These are phyloP conservation scores for Arabidopsis arenosa DNA, from an alignment of 345 rosid genomes.

Conservation along the genomic window DNA sequence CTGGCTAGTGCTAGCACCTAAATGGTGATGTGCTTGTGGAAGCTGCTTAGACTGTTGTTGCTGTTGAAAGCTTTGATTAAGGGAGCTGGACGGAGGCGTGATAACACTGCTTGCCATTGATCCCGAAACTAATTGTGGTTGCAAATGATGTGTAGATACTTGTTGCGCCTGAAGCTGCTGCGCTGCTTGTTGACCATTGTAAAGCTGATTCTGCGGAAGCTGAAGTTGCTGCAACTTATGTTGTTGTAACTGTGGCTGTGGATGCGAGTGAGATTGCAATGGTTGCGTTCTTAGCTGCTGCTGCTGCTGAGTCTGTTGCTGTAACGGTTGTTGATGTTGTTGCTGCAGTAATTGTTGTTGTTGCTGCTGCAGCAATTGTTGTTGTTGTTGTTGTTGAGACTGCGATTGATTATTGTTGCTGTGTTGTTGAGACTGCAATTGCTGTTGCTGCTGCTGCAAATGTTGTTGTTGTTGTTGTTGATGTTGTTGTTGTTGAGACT, in stretches of 20 bases:
- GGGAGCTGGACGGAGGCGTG: slow-evolving; percentile 33
- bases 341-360: slow-evolving; percentile 34
- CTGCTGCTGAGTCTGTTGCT: slow-evolving; percentile 39
- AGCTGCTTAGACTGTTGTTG: slow-evolving; percentile 42
- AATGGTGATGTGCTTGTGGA: slow-evolving; percentile 36
- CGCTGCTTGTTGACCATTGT: slow-evolving; percentile 36
- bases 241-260: slow-evolving; percentile 41
- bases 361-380: slow-evolving; percentile 17
- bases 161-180: slow-evolving; percentile 42
- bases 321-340: slow-evolving; percentile 44
- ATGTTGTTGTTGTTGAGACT: slow-evolving; percentile 42
- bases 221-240: slow-evolving; percentile 47
- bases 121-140: slow-evolving; percentile 43
- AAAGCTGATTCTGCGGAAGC: slow-evolving; percentile 53
- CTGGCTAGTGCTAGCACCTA: slow-evolving; percentile 45
- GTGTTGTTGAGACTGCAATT: slow-evolving; percentile 44
- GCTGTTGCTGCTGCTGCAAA: slow-evolving; percentile 24
- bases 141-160: slow-evolving; percentile 44
- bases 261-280: slow-evolving; percentile 48
- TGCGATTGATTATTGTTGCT: slow-evolving; percentile 23
- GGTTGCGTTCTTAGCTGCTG: slow-evolving; percentile 49
- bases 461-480: slow-evolving; percentile 17
- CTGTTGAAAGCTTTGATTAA: slow-evolving; percentile 42
- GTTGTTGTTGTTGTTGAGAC: slow-evolving; percentile 17
- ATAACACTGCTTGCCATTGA: slow-evolving; percentile 41